Base-by-base conservation (phyloP, 2,329 filamentous ascomycete species). In the Lecanicillium sp. region DNA sequence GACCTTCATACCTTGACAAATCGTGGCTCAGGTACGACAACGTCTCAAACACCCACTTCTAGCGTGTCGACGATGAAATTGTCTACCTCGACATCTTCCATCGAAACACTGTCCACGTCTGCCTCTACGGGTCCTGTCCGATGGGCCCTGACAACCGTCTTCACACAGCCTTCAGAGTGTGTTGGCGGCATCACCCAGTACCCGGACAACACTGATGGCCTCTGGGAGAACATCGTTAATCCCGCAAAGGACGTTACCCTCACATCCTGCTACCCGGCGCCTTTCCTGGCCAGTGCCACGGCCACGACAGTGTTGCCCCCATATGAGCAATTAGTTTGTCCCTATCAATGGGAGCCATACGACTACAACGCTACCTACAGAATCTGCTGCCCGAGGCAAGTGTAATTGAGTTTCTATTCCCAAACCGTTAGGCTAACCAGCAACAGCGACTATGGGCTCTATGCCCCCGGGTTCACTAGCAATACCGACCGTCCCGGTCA, bases 321-420 rank as follows among this genome's bases (percentile, higher is more conserved):
- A 11, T 39, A 27, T 16, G 22, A 33, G 6, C 29, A 39, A 17
- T 16, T 39, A 12, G 29, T 39, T 6, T 34, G 37, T 29, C 37
- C 37, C 14, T 20, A 33, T 18, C 17, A 18, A 1, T 39, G 37
- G 37, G 37, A 39, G 30, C 16, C 37, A 16, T 27, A 12, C 18
- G n/a, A 33, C 19, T 33, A 22, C 16, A 33, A 39, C 18, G 22
- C 37, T 9, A 27, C 37, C 4, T 39, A 39, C 25, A 9, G 17
- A n/a, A 39, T 39, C 15, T 39, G 37, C 37, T 39, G 37, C 16
- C 37, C 37, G n/a, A 20, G n/a, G n/a, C n/a, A n/a, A n/a, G n/a
- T n/a, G n/a, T n/a, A n/a, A n/a, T n/a, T n/a, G n/a, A n/a, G n/a
- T n/a, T n/a, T n/a, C n/a, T n/a, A n/a, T n/a, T n/a, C n/a, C n/a